phyloP scores from a whole-genome alignment of 495 filamentous ascomycete genomes.

The Neohortaea acidophila region DNA sequence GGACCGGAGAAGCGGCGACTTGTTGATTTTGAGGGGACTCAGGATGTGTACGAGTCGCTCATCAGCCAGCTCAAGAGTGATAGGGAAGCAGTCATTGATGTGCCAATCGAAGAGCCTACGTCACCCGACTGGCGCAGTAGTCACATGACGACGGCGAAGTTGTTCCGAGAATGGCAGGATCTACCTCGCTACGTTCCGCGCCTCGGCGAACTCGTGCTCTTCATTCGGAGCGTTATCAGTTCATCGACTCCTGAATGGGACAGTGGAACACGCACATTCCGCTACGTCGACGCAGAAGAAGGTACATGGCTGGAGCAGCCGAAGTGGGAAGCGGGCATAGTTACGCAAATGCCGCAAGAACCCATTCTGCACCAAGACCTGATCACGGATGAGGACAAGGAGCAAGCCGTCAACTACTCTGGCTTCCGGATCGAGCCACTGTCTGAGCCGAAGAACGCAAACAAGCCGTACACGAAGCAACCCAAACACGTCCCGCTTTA shows the following conservation, averaged over 20 bases:
- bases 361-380: slow-evolving; percentile 31
- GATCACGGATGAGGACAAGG: slow-evolving; percentile 26
- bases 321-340: slow-evolving; percentile 41
- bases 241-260: slow-evolving; percentile 25
- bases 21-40: slow-evolving; percentile 34
- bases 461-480: slow-evolving; percentile 37
- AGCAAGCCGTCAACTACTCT: slow-evolving; percentile 33
- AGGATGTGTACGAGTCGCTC: slow-evolving; percentile 37
- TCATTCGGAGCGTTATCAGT: slow-evolving; percentile 24
- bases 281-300: slow-evolving; percentile 23
- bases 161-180: slow-evolving; percentile 21
- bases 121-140: slow-evolving; percentile 43
- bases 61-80: slow-evolving; percentile 33
- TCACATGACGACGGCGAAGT: slow-evolving; percentile 24
- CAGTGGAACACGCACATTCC: slow-evolving; percentile 13
- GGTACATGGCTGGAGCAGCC: slow-evolving; percentile 26
- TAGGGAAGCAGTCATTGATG: slow-evolving; percentile 25
- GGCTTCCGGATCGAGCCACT: slow-evolving; percentile 45
- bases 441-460: slow-evolving; percentile 31
- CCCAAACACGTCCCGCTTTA: slow-evolving; percentile 41
- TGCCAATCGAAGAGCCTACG: slow-evolving; percentile 31
- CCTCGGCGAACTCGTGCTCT: slow-evolving; percentile 43
- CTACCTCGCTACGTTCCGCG: slow-evolving; percentile 41
- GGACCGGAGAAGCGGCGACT: slow-evolving; percentile 12
- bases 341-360: slow-evolving; percentile 35